Percentiles rank a stretch among this genome's conserved stretches.
These are phyloP conservation scores for Pyrenophora teres DNA, from an alignment of 2,329 filamentous ascomycete species.

Conservation along the genomic window DNA sequence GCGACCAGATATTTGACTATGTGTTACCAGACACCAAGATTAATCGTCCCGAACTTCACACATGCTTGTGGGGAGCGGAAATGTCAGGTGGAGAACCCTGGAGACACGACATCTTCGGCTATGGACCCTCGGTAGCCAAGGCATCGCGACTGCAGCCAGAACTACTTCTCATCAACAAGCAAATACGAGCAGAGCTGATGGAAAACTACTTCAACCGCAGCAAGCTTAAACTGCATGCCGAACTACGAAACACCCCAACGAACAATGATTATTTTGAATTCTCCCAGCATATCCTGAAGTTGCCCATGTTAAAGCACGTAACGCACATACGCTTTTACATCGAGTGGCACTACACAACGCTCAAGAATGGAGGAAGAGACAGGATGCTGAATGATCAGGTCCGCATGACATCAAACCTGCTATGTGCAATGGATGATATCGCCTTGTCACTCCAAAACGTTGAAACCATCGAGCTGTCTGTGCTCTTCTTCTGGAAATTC, in stretches of 20 bases:
- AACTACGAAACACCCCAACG: constrained; percentile 36
- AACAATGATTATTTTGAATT: constrained; percentile 43
- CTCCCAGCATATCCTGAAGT: constrained; percentile 40
- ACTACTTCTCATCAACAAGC: constrained; percentile 38
- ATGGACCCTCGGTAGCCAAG: constrained; percentile 32
- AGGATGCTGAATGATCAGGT: constrained; percentile 34
- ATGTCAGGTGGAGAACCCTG: constrained; percentile 42
- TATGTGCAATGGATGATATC: constrained; percentile 40
- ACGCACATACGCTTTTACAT: constrained; percentile 43
- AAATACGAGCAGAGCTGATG: constrained; percentile 38
- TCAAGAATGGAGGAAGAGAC: constrained; percentile 23
- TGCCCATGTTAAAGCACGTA: constrained; percentile 36
- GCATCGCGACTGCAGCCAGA: constrained; percentile 25
- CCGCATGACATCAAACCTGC: constrained; percentile 37
- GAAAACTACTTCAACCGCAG: constrained; percentile 34
- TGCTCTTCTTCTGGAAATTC: constrained; percentile 45
- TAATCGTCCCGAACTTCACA: constrained; percentile 38
- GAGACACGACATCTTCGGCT: constrained; percentile 42
- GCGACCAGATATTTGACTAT: constrained; percentile 34
- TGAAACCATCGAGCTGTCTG: constrained; percentile 38
- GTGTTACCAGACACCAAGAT: constrained; percentile 27
- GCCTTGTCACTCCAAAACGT: constrained; percentile 29
- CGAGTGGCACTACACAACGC: constrained; percentile 43
- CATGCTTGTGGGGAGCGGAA: constrained; percentile 43
- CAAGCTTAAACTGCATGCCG: constrained; percentile 42